Conservation (phyloP, 805 yeast species). For the Candida maesae region DNA sequence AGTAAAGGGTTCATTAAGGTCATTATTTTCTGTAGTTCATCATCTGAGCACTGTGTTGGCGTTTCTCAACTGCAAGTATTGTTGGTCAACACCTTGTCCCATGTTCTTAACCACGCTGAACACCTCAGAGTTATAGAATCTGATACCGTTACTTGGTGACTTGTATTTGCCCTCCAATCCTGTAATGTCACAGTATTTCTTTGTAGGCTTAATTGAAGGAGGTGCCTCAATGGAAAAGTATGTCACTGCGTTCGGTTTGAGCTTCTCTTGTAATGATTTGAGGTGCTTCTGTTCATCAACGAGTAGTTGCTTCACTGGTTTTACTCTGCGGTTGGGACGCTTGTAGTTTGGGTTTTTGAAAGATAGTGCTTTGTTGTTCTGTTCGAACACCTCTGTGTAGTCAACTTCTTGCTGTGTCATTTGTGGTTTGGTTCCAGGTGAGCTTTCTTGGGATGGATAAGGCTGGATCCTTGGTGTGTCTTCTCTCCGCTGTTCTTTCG, state of each 20-base stretch:
- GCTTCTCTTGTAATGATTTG: constrained; percentile 29
- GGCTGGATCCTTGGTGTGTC: no score
- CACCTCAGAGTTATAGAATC: constrained; percentile 82
- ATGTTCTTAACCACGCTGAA: constrained; percentile 71
- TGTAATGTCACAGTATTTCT: constrained; percentile 89
- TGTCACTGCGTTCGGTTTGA: constrained; percentile 52
- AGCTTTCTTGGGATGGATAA: no score
- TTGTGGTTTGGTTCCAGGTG: neutral
- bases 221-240: constrained; percentile 76
- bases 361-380: constrained; percentile 33
- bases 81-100: constrained; percentile 92
- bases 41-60: constrained; percentile 64
- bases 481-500: no score
- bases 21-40: neutral
- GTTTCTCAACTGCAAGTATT: constrained; percentile 78
- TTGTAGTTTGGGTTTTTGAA: constrained; percentile 55
- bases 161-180: constrained; percentile 79
- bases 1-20: no score
- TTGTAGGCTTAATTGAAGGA: constrained; percentile 77
- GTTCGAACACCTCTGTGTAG: constrained; percentile 3
- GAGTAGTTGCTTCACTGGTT: constrained; percentile 67
- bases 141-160: constrained; percentile 66
- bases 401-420: constrained; percentile 2
- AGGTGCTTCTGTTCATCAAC: constrained; percentile 76
- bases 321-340: constrained; percentile 57